A percentile compares a stretch with the other conserved stretches of the same genome.
Conservation (phyloP, 148 eudicot species). For the Beta vulgaris region DNA sequence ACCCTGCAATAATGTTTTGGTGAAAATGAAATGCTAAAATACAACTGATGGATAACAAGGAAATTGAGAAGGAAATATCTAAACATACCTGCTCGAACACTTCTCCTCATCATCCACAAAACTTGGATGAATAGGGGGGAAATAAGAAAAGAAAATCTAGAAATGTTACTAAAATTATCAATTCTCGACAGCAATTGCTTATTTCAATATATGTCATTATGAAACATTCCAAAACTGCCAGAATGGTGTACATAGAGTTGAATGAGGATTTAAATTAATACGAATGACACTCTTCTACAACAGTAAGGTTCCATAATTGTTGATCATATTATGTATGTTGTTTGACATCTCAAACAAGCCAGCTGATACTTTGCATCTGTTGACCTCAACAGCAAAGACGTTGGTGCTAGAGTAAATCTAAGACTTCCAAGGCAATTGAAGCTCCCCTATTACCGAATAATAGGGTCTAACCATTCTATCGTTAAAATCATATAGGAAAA, state of each 20-base stretch:
- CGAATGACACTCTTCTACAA: neutral
- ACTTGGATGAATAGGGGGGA: too few relatives aligned
- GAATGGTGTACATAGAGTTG: neutral
- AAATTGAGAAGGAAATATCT: neutral
- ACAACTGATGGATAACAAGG: neutral
- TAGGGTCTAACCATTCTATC: too few relatives aligned
- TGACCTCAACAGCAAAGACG: neutral
- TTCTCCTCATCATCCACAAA: neutral
- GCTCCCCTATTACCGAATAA: neutral
- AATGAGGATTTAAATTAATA: neutral
- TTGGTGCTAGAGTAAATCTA: neutral
- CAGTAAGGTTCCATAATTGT: neutral
- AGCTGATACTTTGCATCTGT: neutral
- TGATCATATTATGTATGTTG: neutral
- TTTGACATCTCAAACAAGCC: neutral
- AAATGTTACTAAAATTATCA: neutral
- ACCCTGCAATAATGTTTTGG: constrained; percentile 57
- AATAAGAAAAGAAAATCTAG: too few relatives aligned
- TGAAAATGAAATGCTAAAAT: neutral
- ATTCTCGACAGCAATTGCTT: neutral
- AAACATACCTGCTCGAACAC: neutral
- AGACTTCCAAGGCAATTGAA: neutral
- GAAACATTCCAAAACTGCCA: neutral
- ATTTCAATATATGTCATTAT: neutral
- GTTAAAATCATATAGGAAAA: neutral